Conservation (phyloP, 2,329 filamentous ascomycete genomes). For the Xylariaceae sp. region DNA sequence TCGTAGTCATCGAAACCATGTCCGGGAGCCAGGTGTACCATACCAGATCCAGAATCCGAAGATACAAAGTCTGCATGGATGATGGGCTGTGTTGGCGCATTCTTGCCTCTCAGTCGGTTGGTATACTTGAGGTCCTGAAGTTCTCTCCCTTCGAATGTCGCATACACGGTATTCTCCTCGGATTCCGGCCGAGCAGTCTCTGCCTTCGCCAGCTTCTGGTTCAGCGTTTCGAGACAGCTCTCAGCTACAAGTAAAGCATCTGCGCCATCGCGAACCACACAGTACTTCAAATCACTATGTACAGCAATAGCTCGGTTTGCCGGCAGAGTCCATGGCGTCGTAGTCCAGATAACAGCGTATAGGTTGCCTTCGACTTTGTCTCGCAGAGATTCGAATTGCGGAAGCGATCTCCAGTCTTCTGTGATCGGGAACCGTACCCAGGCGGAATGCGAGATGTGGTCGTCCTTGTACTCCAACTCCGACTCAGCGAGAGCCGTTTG, state of each 20-base stretch:
- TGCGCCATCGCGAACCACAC: slow-evolving; percentile 52
- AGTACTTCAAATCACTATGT: slow-evolving; percentile 68
- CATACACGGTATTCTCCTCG: slow-evolving; percentile 38
- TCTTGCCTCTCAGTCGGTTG: slow-evolving; percentile 60
- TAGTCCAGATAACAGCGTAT: slow-evolving; percentile 94
- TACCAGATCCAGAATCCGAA: slow-evolving; percentile 79
- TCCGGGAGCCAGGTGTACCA: slow-evolving; percentile 92
- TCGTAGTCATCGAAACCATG: slow-evolving; percentile 97
- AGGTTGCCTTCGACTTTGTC: slow-evolving; percentile 45
- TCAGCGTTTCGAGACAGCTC: slow-evolving; percentile 59
- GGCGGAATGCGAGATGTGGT: slow-evolving; percentile 66
- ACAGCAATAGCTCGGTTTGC: slow-evolving; percentile 88
- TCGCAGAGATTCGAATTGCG: slow-evolving; percentile 37
- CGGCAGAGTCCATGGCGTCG: slow-evolving; percentile 94
- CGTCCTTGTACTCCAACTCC: slow-evolving; percentile 76
- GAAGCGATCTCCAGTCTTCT: slow-evolving; percentile 34
- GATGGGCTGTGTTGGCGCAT: slow-evolving; percentile 58
- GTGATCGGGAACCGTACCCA: slow-evolving; percentile 74
- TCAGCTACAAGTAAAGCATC: slow-evolving; percentile 67
- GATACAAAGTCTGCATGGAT: slow-evolving; percentile 87
- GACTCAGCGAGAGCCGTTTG: slow-evolving; percentile 76
- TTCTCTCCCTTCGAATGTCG: slow-evolving; percentile 57
- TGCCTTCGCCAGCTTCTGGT: slow-evolving; percentile 40
- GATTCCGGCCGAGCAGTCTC: slow-evolving; percentile 10
- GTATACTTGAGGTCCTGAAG: slow-evolving; percentile 63